These are phyloP conservation scores for Xerocomus alliaceus DNA, from an alignment of 1,284 basidiomycete species.

Conservation along the genomic window DNA sequence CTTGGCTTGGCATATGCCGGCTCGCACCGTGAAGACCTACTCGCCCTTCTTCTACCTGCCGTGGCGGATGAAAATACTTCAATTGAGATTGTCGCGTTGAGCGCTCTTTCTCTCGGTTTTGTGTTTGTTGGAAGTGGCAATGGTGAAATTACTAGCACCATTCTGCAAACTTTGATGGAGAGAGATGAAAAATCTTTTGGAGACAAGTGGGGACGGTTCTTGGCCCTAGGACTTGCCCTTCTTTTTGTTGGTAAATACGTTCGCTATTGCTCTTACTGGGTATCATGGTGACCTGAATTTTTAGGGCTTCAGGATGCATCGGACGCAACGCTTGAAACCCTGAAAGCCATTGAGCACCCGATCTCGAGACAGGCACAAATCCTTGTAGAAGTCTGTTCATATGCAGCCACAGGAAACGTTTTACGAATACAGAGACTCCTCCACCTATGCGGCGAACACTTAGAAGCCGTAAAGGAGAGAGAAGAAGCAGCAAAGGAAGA, in stretches of 20 bases:
- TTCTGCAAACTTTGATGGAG: conserved; percentile 94
- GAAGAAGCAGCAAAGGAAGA: conserved; percentile 59
- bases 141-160: conserved; percentile 90
- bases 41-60: conserved; percentile 78
- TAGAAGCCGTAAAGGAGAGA: conserved; percentile 66
- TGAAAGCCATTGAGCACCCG: conserved; percentile 95
- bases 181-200: conserved; percentile 77
- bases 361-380: conserved; percentile 91
- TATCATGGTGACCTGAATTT: conserved; percentile 10
- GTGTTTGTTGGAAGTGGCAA: conserved; percentile 96
- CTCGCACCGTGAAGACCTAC: conserved; percentile 87
- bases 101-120: conserved; percentile 91
- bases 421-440: conserved; percentile 93
- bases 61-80: conserved; percentile 82
- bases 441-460: conserved; percentile 92
- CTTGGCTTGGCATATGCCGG: conserved; percentile 95
- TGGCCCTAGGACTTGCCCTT: conserved; percentile 89
- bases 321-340: conserved; percentile 93
- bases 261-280: neutral
- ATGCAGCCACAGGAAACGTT: conserved; percentile 95
- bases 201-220: conserved; percentile 94
- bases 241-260: conserved; percentile 81
- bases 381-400: conserved; percentile 93
- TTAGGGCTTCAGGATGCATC: conserved; percentile 88
- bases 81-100: conserved; percentile 90